A percentile compares a stretch with the other conserved stretches of the same genome.
Conservation (phyloP, 164 flowering plant genomes). For the Aristolochia californica region DNA sequence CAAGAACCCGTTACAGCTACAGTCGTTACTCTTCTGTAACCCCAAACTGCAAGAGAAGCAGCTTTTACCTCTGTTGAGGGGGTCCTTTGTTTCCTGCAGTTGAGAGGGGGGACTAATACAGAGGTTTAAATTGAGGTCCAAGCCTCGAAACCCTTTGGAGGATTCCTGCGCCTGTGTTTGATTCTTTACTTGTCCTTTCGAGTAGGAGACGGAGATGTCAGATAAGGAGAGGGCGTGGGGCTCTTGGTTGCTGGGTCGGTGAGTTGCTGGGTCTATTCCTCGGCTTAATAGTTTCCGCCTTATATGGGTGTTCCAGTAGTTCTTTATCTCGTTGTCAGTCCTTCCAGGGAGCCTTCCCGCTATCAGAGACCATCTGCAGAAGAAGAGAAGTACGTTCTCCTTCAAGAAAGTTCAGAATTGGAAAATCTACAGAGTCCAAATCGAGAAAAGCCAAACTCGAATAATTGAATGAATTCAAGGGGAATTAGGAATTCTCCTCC, state of each 20-base stretch:
- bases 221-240: conserved; percentile 9
- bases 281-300: conserved; percentile 65
- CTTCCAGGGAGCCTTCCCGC: conserved; percentile 82
- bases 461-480: not conserved
- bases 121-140: conserved; percentile 79
- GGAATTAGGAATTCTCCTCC: no score
- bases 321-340: conserved; percentile 85
- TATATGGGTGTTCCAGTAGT: conserved; percentile 87
- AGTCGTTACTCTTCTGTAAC: conserved; percentile 43
- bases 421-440: no score
- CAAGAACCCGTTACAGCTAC: conserved; percentile 56
- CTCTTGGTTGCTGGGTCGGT: conserved; percentile 45
- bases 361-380: conserved; percentile 33
- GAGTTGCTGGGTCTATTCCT: conserved; percentile 78
- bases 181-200: conserved; percentile 21
- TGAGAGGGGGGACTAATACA: conserved; percentile 70
- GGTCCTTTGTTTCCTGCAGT: conserved; percentile 13
- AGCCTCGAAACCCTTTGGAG: conserved; percentile 14
- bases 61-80: conserved; percentile 24
- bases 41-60: conserved; percentile 80
- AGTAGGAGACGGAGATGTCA: conserved; percentile 39
- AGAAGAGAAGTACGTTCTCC: not conserved
- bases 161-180: conserved; percentile 13
- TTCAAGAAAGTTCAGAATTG: no score
- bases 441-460: not conserved